phyloP scores from a whole-genome alignment of 2,329 filamentous ascomycete genomes.

The Ampelomyces quisqualis region DNA sequence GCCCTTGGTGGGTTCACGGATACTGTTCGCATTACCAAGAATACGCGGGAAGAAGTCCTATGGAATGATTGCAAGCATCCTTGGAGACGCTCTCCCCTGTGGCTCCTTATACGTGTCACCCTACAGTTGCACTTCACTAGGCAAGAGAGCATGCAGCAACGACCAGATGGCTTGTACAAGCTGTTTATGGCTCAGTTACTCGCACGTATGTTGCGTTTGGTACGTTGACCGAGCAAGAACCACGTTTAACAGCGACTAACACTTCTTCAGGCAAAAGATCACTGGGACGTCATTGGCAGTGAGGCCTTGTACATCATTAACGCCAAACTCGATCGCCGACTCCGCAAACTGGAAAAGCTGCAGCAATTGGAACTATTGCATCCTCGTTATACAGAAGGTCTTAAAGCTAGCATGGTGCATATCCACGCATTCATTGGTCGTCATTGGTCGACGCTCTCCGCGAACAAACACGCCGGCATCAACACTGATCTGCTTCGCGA shows the following conservation, averaged over 20 bases:
- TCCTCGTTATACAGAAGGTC: constrained; percentile 6
- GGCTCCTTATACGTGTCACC: constrained; percentile 57
- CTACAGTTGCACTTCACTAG: constrained; percentile 45
- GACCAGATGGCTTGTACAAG: constrained; percentile 49
- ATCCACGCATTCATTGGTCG: constrained; percentile 12
- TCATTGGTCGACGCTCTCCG: constrained; percentile 11
- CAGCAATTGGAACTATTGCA: constrained; percentile 6
- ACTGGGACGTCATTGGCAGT: constrained; percentile 9
- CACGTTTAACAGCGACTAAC: background rate
- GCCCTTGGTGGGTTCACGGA: constrained; percentile 39
- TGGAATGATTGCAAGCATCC: constrained; percentile 44
- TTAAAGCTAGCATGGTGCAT: constrained; percentile 3
- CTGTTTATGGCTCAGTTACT: constrained; percentile 53
- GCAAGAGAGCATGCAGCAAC: constrained; percentile 16
- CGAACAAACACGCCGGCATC: constrained; percentile 5
- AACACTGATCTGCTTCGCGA: constrained; percentile 3
- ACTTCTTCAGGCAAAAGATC: constrained; percentile 21
- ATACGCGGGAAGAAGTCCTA: constrained; percentile 57
- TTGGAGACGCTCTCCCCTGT: constrained; percentile 57
- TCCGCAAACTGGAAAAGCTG: constrained; percentile 25
- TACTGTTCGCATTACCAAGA: constrained; percentile 49
- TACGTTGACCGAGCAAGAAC: constrained; percentile 28
- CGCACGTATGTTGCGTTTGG: constrained; percentile 42
- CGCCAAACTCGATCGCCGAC: constrained; percentile 24
- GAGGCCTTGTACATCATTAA: constrained; percentile 14